Evolutionary conservation across 2,329 filamentous ascomycete species (phyloP).

Genomic region (Dactylella cylindrospora): DNA sequence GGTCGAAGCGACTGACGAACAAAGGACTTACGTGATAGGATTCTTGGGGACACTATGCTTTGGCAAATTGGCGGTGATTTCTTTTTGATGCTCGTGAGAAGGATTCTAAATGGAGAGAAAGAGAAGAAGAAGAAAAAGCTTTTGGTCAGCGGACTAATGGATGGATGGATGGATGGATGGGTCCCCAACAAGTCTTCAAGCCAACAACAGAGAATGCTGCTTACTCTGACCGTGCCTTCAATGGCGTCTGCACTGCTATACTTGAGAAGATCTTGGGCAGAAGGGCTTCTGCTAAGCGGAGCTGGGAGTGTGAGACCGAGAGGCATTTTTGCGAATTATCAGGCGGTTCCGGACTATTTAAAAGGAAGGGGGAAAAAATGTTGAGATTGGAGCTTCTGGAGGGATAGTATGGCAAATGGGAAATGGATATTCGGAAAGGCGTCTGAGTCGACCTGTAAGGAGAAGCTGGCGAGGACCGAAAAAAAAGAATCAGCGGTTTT

Average conservation of each 20-base stretch:
- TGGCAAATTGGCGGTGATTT: constrained; percentile 35
- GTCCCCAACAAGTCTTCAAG: too few relatives aligned
- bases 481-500: constrained; percentile 21
- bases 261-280: constrained; percentile 36
- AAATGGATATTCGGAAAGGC: constrained; percentile 23
- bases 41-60: constrained; percentile 39
- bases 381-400: constrained; percentile 26
- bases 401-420: too few relatives aligned
- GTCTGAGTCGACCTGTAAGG: constrained; percentile 43
- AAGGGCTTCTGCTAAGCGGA: constrained; percentile 34
- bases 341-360: constrained; percentile 29
- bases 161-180: too few relatives aligned
- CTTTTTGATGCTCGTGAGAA: constrained; percentile 36
- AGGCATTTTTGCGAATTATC: constrained; percentile 32
- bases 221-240: constrained; percentile 38
- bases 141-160: constrained; percentile 14
- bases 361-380: too few relatives aligned
- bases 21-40: constrained; percentile 39
- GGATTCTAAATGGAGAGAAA: too few relatives aligned
- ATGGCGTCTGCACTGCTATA: constrained; percentile 38
- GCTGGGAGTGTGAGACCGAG: constrained; percentile 24
- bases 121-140: background rate
- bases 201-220: constrained; percentile 2
- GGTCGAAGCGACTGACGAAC: background rate
- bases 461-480: constrained; percentile 34